A percentile compares a stretch with the other conserved stretches of the same genome.
Conservation (phyloP, 148 eudicot species). For the Nyssa sinensis region DNA sequence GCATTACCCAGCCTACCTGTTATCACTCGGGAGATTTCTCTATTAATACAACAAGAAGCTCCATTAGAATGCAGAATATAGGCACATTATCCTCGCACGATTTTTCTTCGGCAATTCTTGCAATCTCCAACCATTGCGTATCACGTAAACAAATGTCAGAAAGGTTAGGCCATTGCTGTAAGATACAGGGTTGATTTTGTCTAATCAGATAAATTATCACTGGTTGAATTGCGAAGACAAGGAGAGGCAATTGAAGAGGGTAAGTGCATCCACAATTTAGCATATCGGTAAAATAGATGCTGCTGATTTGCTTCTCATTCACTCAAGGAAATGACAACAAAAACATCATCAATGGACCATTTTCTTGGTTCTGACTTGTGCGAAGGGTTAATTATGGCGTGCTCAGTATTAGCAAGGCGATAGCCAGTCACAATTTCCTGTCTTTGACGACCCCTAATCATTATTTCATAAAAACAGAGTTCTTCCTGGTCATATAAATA, state of each 20-base stretch:
- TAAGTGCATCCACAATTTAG: background rate
- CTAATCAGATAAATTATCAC: background rate
- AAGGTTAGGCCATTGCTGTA: background rate
- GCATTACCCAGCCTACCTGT: background rate
- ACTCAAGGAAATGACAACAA: conserved; percentile 67
- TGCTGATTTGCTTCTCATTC: conserved; percentile 26
- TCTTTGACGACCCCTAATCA: conserved; percentile 82
- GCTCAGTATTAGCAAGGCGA: conserved; percentile 60
- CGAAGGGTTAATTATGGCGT: conserved; percentile 75
- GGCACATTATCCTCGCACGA: background rate
- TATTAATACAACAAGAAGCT: background rate
- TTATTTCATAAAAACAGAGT: conserved; percentile 68
- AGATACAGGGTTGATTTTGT: background rate
- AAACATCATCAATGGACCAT: conserved; percentile 80
- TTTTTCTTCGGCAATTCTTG: background rate
- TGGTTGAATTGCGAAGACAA: background rate
- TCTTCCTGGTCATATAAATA: conserved; percentile 85
- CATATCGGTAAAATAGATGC: background rate
- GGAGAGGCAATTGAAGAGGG: background rate
- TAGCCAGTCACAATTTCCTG: conserved; percentile 82
- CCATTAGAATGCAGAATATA: background rate
- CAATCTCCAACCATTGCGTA: background rate
- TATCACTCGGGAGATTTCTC: background rate
- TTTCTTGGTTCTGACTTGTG: conserved; percentile 49
- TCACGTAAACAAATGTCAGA: background rate